Evolutionary conservation across 768 basidiomycete genomes (phyloP).

Genomic region (Pleurotus eryngii): DNA sequence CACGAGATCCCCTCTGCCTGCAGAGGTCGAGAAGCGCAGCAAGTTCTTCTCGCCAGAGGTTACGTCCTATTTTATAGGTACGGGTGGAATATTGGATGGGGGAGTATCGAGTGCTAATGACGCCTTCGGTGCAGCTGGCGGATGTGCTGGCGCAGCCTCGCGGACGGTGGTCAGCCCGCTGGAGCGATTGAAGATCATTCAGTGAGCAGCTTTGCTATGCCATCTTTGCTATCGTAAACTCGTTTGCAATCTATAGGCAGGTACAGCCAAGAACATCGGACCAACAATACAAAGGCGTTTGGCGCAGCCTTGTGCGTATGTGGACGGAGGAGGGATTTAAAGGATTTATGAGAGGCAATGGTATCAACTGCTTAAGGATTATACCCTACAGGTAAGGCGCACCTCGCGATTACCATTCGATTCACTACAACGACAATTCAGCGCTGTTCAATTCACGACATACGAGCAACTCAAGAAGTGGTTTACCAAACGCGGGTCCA

Average conservation of each 20-base stretch:
- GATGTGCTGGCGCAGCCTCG: conserved; percentile 65
- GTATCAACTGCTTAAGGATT: conserved; percentile 87
- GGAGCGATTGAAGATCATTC: conserved; percentile 94
- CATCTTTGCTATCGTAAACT: conserved; percentile 8
- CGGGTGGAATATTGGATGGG: conserved; percentile 1
- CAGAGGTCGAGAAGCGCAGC: background rate
- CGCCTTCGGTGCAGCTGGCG: conserved; percentile 37
- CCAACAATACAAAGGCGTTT: conserved; percentile 80
- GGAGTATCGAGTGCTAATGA: conserved; percentile 10
- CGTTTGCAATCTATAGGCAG: conserved; percentile 51
- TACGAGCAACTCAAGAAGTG: conserved; percentile 92
- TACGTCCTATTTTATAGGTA: conserved; percentile 43
- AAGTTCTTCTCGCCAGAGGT: conserved; percentile 34
- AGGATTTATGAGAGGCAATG: conserved; percentile 93
- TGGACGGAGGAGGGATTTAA: conserved; percentile 91
- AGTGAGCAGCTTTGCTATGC: conserved; percentile 49
- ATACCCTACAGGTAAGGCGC: conserved; percentile 72
- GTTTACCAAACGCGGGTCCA: conserved; percentile 68
- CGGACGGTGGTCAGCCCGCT: conserved; percentile 91
- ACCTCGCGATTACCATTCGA: conserved; percentile 14
- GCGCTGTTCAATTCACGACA: conserved; percentile 81
- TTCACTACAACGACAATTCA: conserved; percentile 20
- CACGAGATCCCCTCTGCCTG: background rate
- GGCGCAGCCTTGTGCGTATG: conserved; percentile 80
- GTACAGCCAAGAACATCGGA: conserved; percentile 72